Percentiles rank a stretch among this genome's conserved stretches.
Conservation (phyloP, 805 yeast species). For the Metschnikowia sp. region DNA sequence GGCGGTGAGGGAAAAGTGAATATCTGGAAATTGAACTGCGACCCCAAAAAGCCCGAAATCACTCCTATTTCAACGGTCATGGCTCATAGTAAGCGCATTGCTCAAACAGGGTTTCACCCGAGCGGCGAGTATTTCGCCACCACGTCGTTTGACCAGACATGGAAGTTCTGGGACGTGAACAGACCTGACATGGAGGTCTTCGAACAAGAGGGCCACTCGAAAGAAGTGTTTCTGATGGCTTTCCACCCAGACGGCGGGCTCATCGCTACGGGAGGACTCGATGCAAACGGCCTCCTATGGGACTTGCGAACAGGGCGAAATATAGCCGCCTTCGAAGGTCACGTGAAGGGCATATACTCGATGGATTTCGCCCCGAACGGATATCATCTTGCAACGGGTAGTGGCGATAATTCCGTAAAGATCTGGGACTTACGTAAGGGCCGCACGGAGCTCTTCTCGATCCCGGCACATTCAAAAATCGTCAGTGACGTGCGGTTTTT, state of each 20-base stretch:
- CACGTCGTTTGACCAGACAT: conserved; percentile 80
- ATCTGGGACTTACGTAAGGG: conserved; percentile 77
- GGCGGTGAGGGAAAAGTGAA: conserved; percentile 38
- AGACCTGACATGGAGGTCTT: conserved; percentile 42
- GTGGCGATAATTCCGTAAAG: conserved; percentile 76
- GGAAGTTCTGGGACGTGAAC: conserved; percentile 81
- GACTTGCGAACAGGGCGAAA: conserved; percentile 78
- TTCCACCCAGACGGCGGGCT: conserved; percentile 79
- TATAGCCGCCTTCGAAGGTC: conserved; percentile 59
- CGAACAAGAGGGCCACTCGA: conserved; percentile 83
- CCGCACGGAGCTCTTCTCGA: conserved; percentile 40
- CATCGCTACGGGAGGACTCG: conserved; percentile 73
- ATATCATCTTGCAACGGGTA: conserved; percentile 71
- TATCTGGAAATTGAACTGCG: conserved; percentile 23
- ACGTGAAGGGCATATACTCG: conserved; percentile 66
- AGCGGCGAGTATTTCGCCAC: conserved; percentile 52
- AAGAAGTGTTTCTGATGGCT: conserved; percentile 59
- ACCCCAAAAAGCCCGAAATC: neutral
- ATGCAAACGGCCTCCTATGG: conserved; percentile 74
- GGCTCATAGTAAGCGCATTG: conserved; percentile 51
- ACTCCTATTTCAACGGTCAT: conserved; percentile 19
- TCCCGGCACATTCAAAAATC: conserved; percentile 74
- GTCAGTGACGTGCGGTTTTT: conserved; percentile 64
- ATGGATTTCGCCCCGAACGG: conserved; percentile 79
- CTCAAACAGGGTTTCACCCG: conserved; percentile 66